Conservation (phyloP, 192 early-diverging fungal genomes). For the Coemansia sp. region DNA sequence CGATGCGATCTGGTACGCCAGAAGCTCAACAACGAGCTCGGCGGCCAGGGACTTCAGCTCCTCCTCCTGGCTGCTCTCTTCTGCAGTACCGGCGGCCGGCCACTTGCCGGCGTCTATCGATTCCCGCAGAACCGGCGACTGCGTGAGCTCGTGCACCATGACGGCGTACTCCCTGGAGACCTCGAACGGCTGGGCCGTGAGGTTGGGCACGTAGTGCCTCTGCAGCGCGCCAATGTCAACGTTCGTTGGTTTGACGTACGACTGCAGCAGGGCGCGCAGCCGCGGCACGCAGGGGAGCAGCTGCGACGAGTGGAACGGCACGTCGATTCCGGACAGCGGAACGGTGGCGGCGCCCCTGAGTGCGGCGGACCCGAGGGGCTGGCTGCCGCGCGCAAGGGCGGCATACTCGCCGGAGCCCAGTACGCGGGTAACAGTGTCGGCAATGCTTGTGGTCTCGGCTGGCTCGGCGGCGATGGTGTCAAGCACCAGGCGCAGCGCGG, state of each 20-base stretch:
- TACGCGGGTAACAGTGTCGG: constrained; percentile 56
- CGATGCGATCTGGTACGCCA: constrained; percentile 93
- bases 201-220: constrained; percentile 91
- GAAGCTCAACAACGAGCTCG: constrained; percentile 79
- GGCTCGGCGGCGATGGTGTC: constrained; percentile 75
- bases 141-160: constrained; percentile 69
- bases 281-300: constrained; percentile 77
- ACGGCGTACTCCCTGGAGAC: constrained; percentile 76
- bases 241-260: constrained; percentile 68
- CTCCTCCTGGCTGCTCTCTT: constrained; percentile 50
- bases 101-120: constrained; percentile 71
- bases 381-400: constrained; percentile 56
- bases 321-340: constrained; percentile 88
- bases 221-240: constrained; percentile 68
- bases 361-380: constrained; percentile 55
- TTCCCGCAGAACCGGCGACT: constrained; percentile 64
- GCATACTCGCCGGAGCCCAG: constrained; percentile 44
- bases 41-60: constrained; percentile 76
- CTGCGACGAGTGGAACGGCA: constrained; percentile 89
- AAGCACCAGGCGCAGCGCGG: constrained; percentile 78
- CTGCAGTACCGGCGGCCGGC: constrained; percentile 2
- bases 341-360: constrained; percentile 86
- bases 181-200: constrained; percentile 88
- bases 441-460: neutral
- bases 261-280: constrained; percentile 79